Percentiles rank a stretch among this genome's conserved stretches.
These are phyloP conservation scores for Pleurotus tuber-regium DNA, from an alignment of 768 basidiomycete species.

Conservation along the genomic window DNA sequence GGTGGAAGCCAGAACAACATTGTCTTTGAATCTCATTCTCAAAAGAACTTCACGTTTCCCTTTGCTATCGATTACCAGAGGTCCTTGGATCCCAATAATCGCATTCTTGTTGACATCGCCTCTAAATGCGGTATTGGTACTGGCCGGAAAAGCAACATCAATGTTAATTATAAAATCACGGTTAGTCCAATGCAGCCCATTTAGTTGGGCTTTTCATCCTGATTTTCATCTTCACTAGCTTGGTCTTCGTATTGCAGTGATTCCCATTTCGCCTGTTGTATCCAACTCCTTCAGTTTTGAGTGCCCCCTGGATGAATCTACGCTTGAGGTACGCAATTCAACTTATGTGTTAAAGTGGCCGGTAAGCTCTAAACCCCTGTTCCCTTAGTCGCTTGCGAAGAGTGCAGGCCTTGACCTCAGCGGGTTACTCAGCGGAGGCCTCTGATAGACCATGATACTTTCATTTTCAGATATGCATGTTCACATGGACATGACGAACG, in stretches of 20 bases:
- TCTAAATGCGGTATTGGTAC: conserved; percentile 58
- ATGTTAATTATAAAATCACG: conserved; percentile 64
- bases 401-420: conserved; percentile 8
- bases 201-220: conserved; percentile 4
- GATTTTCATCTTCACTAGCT: conserved; percentile 37
- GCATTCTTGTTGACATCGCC: conserved; percentile 60
- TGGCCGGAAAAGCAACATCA: conserved; percentile 45
- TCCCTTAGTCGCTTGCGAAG: conserved; percentile 3
- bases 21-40: conserved; percentile 46
- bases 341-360: background rate
- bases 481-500: background rate
- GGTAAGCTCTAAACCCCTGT: background rate
- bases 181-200: no score
- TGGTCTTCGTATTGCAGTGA: conserved; percentile 59
- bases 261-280: conserved; percentile 66
- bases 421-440: background rate
- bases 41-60: conserved; percentile 74
- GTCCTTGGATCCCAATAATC: conserved; percentile 45
- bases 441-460: background rate
- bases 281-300: conserved; percentile 56
- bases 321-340: conserved; percentile 24
- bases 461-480: background rate
- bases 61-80: conserved; percentile 64
- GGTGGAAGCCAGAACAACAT: conserved; percentile 49
- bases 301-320: conserved; percentile 53